Percentiles rank a stretch among this genome's conserved stretches.
These are phyloP conservation scores for Dioscorea zingiberensis DNA, from an alignment of 106 monocot genomes.

Conservation along the genomic window DNA sequence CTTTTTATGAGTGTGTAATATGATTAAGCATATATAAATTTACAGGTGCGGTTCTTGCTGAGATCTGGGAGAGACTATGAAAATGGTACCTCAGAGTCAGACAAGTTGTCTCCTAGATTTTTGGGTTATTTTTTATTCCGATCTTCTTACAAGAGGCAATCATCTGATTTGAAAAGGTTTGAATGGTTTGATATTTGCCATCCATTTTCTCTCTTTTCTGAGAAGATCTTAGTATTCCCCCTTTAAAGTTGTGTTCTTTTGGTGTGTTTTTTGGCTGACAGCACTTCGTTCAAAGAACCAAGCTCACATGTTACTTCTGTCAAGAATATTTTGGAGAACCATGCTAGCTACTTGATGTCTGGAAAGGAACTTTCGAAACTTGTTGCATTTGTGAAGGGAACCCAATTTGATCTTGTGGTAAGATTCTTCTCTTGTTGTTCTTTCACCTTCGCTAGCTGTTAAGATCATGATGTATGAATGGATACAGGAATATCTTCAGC, in stretches of 20 bases:
- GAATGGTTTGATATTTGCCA: background rate
- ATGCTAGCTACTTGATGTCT: conserved; percentile 96
- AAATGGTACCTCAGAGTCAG: conserved; percentile 58
- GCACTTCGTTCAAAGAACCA: conserved; percentile 78
- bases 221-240: background rate
- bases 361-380: conserved; percentile 99
- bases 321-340: conserved; percentile 91
- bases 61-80: conserved; percentile 98
- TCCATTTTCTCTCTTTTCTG: background rate
- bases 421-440: conserved; percentile 10
- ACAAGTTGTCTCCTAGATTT: conserved; percentile 81
- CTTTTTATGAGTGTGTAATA: background rate
- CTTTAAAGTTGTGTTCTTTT: too few species aligned
- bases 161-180: conserved; percentile 79
- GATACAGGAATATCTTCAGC: conserved; percentile 89
- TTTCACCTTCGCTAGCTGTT: background rate
- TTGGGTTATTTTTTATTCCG: conserved; percentile 83
- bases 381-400: conserved; percentile 99
- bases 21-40: conserved; percentile 7
- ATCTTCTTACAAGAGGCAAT: conserved; percentile 57
- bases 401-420: conserved; percentile 99
- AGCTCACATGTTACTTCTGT: conserved; percentile 93
- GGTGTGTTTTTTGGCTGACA: conserved; percentile 25
- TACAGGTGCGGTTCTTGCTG: conserved; percentile 89
- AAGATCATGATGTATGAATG: background rate